These are phyloP conservation scores for Penicillium palitans DNA, from an alignment of 2,329 filamentous ascomycete genomes.

Conservation along the genomic window DNA sequence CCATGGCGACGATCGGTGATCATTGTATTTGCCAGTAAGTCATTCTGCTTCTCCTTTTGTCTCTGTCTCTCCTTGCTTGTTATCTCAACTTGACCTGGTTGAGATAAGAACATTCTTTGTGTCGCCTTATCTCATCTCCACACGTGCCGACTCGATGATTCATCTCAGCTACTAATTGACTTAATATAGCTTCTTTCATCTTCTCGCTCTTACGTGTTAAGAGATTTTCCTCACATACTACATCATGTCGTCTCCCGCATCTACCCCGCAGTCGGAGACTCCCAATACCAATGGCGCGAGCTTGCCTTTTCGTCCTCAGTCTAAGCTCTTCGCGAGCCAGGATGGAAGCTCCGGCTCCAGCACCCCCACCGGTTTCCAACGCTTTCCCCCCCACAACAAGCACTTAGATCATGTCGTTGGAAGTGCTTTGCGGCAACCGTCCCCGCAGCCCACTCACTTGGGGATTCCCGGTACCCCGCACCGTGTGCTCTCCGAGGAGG, in stretches of 20 bases:
- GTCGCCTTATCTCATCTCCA: conserved; percentile 12
- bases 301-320: conserved; percentile 31
- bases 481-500: conserved; percentile 79
- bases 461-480: conserved; percentile 70
- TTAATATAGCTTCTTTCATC: conserved; percentile 17
- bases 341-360: conserved; percentile 41
- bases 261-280: conserved; percentile 30
- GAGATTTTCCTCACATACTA: conserved; percentile 16
- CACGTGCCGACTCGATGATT: conserved; percentile 11
- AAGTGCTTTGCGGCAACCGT: conserved; percentile 66
- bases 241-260: conserved; percentile 35
- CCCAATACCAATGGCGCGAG: conserved; percentile 25
- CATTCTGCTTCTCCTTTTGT: neutral
- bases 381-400: conserved; percentile 54
- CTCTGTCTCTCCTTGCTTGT: conserved; percentile 15
- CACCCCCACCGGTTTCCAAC: conserved; percentile 46
- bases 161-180: conserved; percentile 9
- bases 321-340: conserved; percentile 36
- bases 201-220: conserved; percentile 16
- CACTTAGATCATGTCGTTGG: conserved; percentile 57
- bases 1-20: conserved; percentile 27
- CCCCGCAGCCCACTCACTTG: conserved; percentile 84
- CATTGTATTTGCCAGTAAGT: conserved; percentile 8
- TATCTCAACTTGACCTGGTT: conserved; percentile 8
- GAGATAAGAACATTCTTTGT: conserved; percentile 19